phyloP scores from a whole-genome alignment of 192 early-diverging fungal species.

The Coemansia javaensis region DNA sequence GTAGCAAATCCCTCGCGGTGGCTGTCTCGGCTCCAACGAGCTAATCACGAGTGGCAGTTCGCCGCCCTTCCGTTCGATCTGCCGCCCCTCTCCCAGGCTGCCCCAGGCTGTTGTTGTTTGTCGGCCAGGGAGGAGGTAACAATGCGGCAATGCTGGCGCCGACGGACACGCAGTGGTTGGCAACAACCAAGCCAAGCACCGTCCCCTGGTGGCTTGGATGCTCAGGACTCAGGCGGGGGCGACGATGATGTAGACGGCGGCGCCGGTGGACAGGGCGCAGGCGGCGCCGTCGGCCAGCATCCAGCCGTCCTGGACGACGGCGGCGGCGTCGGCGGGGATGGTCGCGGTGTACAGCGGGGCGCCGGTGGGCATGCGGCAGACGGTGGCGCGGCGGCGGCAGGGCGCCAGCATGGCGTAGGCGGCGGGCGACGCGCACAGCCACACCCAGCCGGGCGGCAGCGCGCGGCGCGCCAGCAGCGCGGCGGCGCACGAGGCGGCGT shows the following conservation, averaged over 20 bases:
- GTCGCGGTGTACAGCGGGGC: conserved; percentile 13
- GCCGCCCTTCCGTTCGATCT: too few relatives aligned
- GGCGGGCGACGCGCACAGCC: conserved; percentile 28
- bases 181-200: too few relatives aligned
- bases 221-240: too few relatives aligned
- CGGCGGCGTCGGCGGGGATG: background rate
- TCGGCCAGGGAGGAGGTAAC: too few relatives aligned
- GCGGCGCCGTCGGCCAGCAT: background rate
- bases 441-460: conserved; percentile 35
- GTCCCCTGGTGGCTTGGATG: too few relatives aligned
- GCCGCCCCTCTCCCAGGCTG: too few relatives aligned
- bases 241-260: background rate
- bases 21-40: too few relatives aligned
- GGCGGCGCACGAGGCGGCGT: background rate
- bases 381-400: conserved; percentile 13
- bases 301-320: conserved; percentile 34
- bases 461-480: background rate
- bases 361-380: conserved; percentile 34
- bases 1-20: too few relatives aligned
- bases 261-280: conserved; percentile 18
- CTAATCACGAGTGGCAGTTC: too few relatives aligned
- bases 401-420: conserved; percentile 27
- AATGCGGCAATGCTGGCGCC: too few relatives aligned
- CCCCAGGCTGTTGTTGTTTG: too few relatives aligned
- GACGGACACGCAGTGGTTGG: too few relatives aligned